Evolutionary conservation across 306 rosid species (phyloP).

Genomic region (Prunus fruticosa): DNA sequence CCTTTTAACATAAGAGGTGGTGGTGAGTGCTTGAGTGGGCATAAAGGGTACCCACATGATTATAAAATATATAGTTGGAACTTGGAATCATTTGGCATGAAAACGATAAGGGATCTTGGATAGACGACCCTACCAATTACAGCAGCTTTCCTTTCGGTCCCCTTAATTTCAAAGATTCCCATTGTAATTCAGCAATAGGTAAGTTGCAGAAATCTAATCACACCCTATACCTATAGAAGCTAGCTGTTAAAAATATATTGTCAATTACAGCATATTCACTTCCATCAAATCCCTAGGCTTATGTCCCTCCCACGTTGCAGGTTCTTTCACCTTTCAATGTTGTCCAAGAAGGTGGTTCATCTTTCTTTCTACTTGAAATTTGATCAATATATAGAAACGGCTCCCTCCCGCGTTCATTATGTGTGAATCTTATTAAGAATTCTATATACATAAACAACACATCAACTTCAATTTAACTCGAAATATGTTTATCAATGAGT

Average conservation of each 20-base stretch:
- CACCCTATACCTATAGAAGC: not conserved
- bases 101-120: slow-evolving; percentile 12
- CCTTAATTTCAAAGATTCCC: slow-evolving; percentile 23
- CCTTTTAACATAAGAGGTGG: slow-evolving; percentile 25
- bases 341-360: not conserved
- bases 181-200: slow-evolving; percentile 10
- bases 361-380: not conserved
- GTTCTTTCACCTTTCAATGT: slow-evolving; percentile 11
- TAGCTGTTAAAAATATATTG: not conserved
- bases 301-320: slow-evolving; percentile 11
- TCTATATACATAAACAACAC: not conserved
- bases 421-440: not conserved
- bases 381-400: not conserved
- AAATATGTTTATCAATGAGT: no score
- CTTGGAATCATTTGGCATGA: slow-evolving; percentile 29
- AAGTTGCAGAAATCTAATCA: not conserved
- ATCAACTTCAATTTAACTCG: no score
- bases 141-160: slow-evolving; percentile 20
- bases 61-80: slow-evolving; percentile 5
- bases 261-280: slow-evolving; percentile 25
- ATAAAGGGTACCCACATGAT: slow-evolving; percentile 27
- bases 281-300: slow-evolving; percentile 9
- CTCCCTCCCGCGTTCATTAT: not conserved
- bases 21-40: slow-evolving; percentile 26
- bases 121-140: slow-evolving; percentile 24